Percentiles rank a stretch among this genome's conserved stretches.
Conservation (phyloP, 768 basidiomycete species). For the Boletus coccyginus region DNA sequence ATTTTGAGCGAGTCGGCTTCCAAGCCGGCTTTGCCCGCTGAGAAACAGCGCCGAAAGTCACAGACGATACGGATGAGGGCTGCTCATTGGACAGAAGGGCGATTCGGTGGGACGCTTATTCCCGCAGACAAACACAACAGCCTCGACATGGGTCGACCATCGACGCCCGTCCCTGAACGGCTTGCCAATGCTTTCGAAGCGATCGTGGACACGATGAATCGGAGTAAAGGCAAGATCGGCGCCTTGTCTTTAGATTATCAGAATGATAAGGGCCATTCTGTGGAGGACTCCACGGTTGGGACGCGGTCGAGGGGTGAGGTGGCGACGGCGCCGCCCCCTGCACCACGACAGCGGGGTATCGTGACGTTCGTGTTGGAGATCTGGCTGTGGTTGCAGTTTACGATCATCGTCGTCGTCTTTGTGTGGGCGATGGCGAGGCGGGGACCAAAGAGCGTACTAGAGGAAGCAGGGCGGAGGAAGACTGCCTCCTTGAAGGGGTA, state of each 20-base stretch:
- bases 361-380: slow-evolving; percentile 59
- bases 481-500: slow-evolving; percentile 13
- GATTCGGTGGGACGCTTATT: slow-evolving; percentile 42
- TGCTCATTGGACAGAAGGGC: slow-evolving; percentile 54
- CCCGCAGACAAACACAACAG: slow-evolving; percentile 12
- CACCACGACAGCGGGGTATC: slow-evolving; percentile 32
- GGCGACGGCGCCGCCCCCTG: slow-evolving; percentile 10
- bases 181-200: slow-evolving; percentile 44
- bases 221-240: slow-evolving; percentile 13
- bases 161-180: slow-evolving; percentile 38
- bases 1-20: slow-evolving; percentile 28
- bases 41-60: slow-evolving; percentile 37
- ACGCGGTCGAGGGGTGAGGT: slow-evolving; percentile 3
- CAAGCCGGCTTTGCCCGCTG: slow-evolving; percentile 16
- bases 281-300: not conserved
- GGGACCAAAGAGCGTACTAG: slow-evolving; percentile 69
- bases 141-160: slow-evolving; percentile 22
- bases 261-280: slow-evolving; percentile 5
- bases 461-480: slow-evolving; percentile 39
- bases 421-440: slow-evolving; percentile 77
- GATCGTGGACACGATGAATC: slow-evolving; percentile 42
- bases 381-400: slow-evolving; percentile 86
- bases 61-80: slow-evolving; percentile 59
- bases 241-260: slow-evolving; percentile 8
- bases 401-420: slow-evolving; percentile 70